Evolutionary conservation across 2,329 filamentous ascomycete genomes (phyloP).

Genomic region (Sphaerostilbella broomeana): DNA sequence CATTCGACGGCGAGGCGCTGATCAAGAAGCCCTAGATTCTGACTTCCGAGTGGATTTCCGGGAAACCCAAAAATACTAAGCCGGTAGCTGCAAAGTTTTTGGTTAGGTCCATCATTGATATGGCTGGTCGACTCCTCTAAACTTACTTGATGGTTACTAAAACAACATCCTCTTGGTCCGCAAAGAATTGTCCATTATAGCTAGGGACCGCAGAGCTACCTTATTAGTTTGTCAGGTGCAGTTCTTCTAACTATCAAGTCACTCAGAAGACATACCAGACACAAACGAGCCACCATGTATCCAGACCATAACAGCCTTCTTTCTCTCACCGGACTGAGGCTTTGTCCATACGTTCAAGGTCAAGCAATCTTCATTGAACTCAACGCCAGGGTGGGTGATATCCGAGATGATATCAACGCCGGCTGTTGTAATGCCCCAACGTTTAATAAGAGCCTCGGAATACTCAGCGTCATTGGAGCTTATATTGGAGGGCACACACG

Average conservation of each 20-base stretch:
- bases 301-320: slow-evolving; percentile 33
- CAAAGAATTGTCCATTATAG: too few relatives aligned
- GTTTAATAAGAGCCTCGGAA: background rate
- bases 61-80: slow-evolving; percentile 38
- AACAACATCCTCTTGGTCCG: slow-evolving; percentile 36
- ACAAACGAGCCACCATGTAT: slow-evolving; percentile 26
- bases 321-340: slow-evolving; percentile 22
- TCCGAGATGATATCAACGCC: background rate
- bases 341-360: slow-evolving; percentile 34
- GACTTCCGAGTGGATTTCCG: slow-evolving; percentile 19
- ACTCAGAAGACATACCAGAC: too few relatives aligned
- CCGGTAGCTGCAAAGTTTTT: slow-evolving; percentile 42
- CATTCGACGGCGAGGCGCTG: slow-evolving; percentile 27
- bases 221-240: background rate
- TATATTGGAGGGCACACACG: background rate
- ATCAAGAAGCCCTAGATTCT: slow-evolving; percentile 25
- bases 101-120: too few relatives aligned
- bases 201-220: background rate
- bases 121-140: too few relatives aligned
- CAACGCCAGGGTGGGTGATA: background rate
- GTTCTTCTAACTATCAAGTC: too few relatives aligned
- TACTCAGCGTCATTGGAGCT: background rate
- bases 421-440: background rate
- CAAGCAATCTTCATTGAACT: slow-evolving; percentile 25
- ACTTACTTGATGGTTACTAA: slow-evolving; percentile 40